Base-by-base conservation (phyloP, 169 alveolate species). In the Cryptosporidium bovis region DNA sequence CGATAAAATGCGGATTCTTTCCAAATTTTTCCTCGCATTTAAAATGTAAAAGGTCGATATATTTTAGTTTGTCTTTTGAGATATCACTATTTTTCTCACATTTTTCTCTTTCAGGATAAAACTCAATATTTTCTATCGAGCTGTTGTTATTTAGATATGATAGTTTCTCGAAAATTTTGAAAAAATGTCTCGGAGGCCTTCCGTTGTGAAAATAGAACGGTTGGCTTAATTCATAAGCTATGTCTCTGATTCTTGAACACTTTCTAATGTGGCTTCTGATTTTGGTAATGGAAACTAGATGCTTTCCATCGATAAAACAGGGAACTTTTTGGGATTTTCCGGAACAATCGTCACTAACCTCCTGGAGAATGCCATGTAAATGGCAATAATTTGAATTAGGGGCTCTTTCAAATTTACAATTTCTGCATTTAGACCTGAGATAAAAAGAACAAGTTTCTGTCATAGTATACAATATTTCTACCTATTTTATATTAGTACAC, bases 241-340 rank as follows among this genome's bases (percentile, higher is more conserved):
- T 77, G 56, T 77, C 87, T n/a, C 87, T 77, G n/a, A 77, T 48
- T 46, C 64, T 77, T 20, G 87, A 77, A 62, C 87, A 77, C 50
- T 62, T 77, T 46, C 48, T 56, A 40, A 77, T 56, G 55, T 77
- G 87, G 33, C 60, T 44, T 77, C 69, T 60, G 13, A 77, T 77
- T 60, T 77, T 77, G 10, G 20, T 60, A n/a, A 20, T 31, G 24
- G 87, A 77, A 8, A 77, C 71, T 58, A 44, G 56, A 56, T 77
- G 87, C 16, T 40, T 77, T 2, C 64, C 34, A 62, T 77, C 87
- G 34, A 77, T 77, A 46, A 33, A 50, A 62, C 87, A 77, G 29
- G 71, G 87, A 24, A 77, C 16, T 40, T 58, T 40, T 46, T 16
- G 16, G 48, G 48, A 40, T 40, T 40, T 40, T 0, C 27, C 27